These are phyloP conservation scores for Globisporangium apiculatum DNA, from an alignment of 352 stramenopile species.

Conservation along the genomic window DNA sequence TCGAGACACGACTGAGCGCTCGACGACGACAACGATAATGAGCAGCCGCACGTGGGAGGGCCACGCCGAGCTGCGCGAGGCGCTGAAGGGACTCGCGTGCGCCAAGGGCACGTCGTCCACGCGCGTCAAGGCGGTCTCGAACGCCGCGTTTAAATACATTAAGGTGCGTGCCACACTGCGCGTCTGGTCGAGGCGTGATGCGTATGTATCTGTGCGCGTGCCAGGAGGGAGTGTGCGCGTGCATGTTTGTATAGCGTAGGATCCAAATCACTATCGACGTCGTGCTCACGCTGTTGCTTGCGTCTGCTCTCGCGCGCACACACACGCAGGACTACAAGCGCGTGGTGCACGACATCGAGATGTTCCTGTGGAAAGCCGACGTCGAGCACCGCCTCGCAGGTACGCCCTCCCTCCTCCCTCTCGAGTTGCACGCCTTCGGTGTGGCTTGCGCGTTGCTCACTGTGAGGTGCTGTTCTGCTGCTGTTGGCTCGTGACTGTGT, in stretches of 20 bases:
- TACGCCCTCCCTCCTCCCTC: slow-evolving; percentile 9
- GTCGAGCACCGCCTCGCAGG: slow-evolving; percentile 74
- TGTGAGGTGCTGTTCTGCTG: background rate
- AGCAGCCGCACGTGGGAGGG: slow-evolving; percentile 44
- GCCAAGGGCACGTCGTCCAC: slow-evolving; percentile 80
- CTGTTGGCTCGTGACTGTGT: slow-evolving; percentile 1
- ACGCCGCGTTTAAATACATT: slow-evolving; percentile 54
- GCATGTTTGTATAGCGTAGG: slow-evolving; percentile 8
- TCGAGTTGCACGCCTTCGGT: background rate
- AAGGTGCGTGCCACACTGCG: slow-evolving; percentile 33
- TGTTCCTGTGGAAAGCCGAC: slow-evolving; percentile 79
- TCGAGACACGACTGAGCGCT: background rate
- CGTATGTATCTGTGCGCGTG: background rate
- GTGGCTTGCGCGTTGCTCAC: background rate
- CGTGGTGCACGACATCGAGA: slow-evolving; percentile 81
- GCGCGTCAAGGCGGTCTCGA: slow-evolving; percentile 63
- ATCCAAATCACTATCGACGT: too few relatives aligned
- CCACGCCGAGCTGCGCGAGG: slow-evolving; percentile 53
- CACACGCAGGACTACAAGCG: slow-evolving; percentile 72
- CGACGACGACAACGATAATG: background rate
- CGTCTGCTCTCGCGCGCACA: background rate
- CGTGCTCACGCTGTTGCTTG: too few relatives aligned
- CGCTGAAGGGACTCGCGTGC: slow-evolving; percentile 55
- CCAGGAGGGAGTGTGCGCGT: background rate
- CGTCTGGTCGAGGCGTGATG: background rate